Evolutionary conservation across 169 alveolate species (phyloP), one percentile per base, ranked within the genome.

Genomic region (Amoebophrya sp.): DNA sequence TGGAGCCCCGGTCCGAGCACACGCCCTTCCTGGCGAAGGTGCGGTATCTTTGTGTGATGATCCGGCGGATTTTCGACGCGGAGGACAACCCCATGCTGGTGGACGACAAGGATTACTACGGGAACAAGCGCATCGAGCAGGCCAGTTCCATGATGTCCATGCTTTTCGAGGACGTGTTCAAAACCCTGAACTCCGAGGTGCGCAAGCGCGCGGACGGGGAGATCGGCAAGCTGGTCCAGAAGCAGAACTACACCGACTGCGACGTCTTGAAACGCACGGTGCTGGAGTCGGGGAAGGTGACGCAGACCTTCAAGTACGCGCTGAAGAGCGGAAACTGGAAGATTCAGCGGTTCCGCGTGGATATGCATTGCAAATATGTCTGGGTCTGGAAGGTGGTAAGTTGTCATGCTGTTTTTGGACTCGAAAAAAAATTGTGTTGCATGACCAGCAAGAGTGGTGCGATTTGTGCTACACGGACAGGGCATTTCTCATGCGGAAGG

Each of bases 41-140:
- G 53, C 25, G 95, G 29, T 94, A 94, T 89, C 95, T 99, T 77
- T 98, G 99, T 38, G 94, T 98, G 47, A 99, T 99, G 99, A 98
- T 98, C 29, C 95, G 99, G 93, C 96, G 99, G 66, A 97, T 98
- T 77, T 93, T 98, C 77, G 97, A 96, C 55, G 99, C 99, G 29
- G 95, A 97, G 94, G 95, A 96, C 77, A 98, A 97, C 92, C 98
- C 97, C 41, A 91, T 94, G 39, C 95, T 97, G 92, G 94, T 97
- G 89, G 99, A 99, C 95, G 99, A 99, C 94, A 97, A 98, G 94
- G 99, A 99, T 94, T 99, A 99, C 94, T 99, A 98, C 95, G 99
- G 99, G 40, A 99, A 99, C 95, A 99, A 99, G 96, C 96, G 99
- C 93, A 95, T 99, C 92, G 99, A 99, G 96, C 95, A 98, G 77